phyloP scores from a whole-genome alignment of 192 early-diverging fungal species.

The Coemansia sp. region DNA sequence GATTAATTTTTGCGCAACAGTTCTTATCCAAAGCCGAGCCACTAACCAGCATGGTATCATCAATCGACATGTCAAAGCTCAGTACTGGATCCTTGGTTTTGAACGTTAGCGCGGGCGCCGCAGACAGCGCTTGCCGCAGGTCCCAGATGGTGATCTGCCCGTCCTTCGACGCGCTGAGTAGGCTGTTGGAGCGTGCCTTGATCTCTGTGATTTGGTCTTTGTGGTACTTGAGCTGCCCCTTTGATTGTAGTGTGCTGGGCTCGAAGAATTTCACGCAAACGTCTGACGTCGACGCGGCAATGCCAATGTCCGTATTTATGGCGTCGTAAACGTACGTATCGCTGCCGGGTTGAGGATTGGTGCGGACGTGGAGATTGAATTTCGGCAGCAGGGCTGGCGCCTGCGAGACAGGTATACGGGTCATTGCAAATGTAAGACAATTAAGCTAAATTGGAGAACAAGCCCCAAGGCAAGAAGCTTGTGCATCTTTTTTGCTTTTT shows the following conservation, averaged over 20 bases:
- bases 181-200: constrained; percentile 52
- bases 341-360: constrained; percentile 16
- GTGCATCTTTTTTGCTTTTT: not conserved
- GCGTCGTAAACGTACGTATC: constrained; percentile 48
- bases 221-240: constrained; percentile 61
- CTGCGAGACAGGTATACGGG: constrained; percentile 36
- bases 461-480: not conserved
- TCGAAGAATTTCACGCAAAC: constrained; percentile 70
- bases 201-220: constrained; percentile 66
- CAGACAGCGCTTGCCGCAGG: constrained; percentile 54
- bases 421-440: constrained; percentile 16
- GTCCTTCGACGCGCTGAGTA: constrained; percentile 69
- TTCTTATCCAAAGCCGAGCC: constrained; percentile 36
- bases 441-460: not conserved
- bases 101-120: constrained; percentile 31
- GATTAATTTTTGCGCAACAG: constrained; percentile 50
- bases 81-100: constrained; percentile 54
- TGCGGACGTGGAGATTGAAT: constrained; percentile 11
- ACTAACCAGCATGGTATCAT: constrained; percentile 36
- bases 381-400: constrained; percentile 42
- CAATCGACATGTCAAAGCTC: constrained; percentile 54
- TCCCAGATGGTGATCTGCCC: constrained; percentile 70
- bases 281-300: constrained; percentile 61
- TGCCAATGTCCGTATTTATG: constrained; percentile 23
- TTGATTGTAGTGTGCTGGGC: constrained; percentile 50